Evolutionary conservation across 495 filamentous ascomycete genomes (phyloP).

Genomic region (Articulospora tetracladia): DNA sequence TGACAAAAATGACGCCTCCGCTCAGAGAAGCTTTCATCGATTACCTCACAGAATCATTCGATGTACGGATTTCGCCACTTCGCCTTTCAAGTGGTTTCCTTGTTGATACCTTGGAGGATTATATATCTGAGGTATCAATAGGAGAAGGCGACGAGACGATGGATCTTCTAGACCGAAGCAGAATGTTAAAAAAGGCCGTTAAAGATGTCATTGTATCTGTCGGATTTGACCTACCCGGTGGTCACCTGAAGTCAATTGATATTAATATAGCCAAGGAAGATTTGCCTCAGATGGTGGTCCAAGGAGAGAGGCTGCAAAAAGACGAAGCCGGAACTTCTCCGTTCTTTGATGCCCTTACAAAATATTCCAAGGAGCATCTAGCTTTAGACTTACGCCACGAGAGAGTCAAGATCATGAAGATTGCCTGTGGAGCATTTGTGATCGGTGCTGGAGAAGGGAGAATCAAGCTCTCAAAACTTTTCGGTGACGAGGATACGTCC

Average conservation of each 20-base stretch:
- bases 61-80: constrained; percentile 41
- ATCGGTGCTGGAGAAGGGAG: constrained; percentile 43
- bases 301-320: constrained; percentile 11
- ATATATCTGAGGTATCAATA: constrained; percentile 17
- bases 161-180: constrained; percentile 9
- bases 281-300: constrained; percentile 20
- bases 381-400: constrained; percentile 44
- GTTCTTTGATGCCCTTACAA: constrained; percentile 39
- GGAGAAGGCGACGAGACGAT: constrained; percentile 17
- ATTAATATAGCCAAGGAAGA: constrained; percentile 39
- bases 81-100: constrained; percentile 39
- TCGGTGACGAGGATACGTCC: constrained; percentile 17
- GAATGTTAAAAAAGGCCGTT: constrained; percentile 8
- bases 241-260: constrained; percentile 41
- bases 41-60: constrained; percentile 50
- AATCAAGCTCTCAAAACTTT: constrained; percentile 44
- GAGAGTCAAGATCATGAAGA: constrained; percentile 43
- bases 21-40: constrained; percentile 46
- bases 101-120: constrained; percentile 21
- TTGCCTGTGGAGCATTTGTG: constrained; percentile 52
- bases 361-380: constrained; percentile 43
- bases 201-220: constrained; percentile 16
- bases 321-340: constrained; percentile 13
- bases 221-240: constrained; percentile 19
- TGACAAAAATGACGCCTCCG: constrained; percentile 46